Conservation (phyloP, 352 stramenopile genomes). For the Globisporangium barbulae region DNA sequence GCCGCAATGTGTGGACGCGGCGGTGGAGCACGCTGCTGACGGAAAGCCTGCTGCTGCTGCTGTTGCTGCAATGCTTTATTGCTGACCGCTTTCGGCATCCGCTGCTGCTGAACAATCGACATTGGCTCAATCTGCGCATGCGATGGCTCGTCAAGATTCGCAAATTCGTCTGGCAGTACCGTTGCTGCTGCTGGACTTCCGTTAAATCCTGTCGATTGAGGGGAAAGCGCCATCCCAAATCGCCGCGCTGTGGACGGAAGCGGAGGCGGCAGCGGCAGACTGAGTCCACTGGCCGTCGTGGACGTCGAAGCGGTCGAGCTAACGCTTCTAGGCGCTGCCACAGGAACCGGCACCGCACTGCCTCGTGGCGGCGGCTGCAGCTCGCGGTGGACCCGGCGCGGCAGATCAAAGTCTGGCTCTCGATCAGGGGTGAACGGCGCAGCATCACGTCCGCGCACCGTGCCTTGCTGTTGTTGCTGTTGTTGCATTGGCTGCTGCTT, state of each 20-base stretch:
- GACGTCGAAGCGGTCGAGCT: background rate
- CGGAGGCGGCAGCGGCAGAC: conserved; percentile 11
- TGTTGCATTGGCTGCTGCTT: background rate
- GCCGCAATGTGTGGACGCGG: background rate
- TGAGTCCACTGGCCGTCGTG: conserved; percentile 4
- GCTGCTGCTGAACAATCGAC: background rate
- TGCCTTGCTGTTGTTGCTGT: background rate
- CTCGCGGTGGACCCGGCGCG: conserved; percentile 37
- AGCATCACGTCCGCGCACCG: background rate
- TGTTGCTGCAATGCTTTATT: background rate
- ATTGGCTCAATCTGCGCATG: background rate
- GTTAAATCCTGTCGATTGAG: background rate
- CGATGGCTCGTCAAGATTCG: background rate
- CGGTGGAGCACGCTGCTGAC: background rate
- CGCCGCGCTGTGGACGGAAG: conserved; percentile 11
- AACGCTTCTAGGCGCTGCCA: background rate
- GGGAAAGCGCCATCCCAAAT: conserved; percentile 1
- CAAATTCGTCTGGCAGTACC: background rate
- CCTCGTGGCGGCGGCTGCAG: conserved; percentile 14
- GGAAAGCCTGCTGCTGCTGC: background rate
- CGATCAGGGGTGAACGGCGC: conserved; percentile 13
- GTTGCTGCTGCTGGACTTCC: background rate
- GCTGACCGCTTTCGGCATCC: background rate
- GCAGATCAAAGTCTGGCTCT: conserved; percentile 23
- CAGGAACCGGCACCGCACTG: background rate